Percentiles rank a stretch among this genome's conserved stretches.
Evolutionary conservation across 768 basidiomycete species (phyloP).

Genomic region (Suillus ampliporus): DNA sequence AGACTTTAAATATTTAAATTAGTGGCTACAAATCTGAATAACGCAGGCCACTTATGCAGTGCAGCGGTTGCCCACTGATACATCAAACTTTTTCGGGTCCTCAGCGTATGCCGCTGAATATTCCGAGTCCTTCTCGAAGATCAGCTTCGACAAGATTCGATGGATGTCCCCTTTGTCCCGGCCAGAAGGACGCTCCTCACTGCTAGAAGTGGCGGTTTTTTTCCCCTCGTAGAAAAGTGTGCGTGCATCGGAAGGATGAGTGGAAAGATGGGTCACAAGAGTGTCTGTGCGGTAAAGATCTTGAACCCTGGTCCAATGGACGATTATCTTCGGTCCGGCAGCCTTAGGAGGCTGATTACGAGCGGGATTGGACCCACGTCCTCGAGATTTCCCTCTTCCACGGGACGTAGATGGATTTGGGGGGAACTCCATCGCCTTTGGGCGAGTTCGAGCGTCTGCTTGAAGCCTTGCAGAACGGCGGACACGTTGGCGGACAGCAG

Average conservation of each 20-base stretch:
- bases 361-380: background rate
- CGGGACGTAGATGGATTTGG: background rate
- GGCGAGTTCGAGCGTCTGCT: background rate
- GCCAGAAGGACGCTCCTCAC: background rate
- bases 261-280: background rate
- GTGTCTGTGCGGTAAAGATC: background rate
- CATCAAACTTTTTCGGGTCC: background rate
- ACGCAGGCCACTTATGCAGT: background rate
- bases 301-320: background rate
- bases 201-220: background rate
- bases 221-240: background rate
- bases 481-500: background rate
- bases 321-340: background rate
- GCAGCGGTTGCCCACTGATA: background rate
- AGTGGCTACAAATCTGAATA: background rate
- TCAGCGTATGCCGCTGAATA: background rate
- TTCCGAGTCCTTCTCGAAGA: slow-evolving; percentile 1
- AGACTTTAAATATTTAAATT: background rate
- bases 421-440: background rate
- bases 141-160: background rate
- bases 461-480: background rate
- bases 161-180: slow-evolving; percentile 4
- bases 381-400: background rate
- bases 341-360: background rate
- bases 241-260: background rate